These are phyloP conservation scores for Discostella stelligera DNA, from an alignment of 352 stramenopile species.

Conservation along the genomic window DNA sequence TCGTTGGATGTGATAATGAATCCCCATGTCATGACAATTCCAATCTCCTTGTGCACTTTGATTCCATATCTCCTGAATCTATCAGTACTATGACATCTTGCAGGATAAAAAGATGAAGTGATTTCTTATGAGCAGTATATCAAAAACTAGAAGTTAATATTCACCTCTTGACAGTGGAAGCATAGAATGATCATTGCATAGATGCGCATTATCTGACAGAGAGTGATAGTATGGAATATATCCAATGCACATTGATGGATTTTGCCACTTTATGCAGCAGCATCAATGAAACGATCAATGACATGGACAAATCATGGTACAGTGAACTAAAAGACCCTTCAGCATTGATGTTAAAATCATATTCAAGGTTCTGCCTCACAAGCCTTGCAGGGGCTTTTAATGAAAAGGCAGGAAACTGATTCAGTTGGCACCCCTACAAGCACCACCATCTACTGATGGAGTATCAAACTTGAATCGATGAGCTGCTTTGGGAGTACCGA, in stretches of 20 bases:
- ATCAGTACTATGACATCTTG: constrained; percentile 59
- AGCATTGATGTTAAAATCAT: constrained; percentile 74
- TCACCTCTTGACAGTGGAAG: constrained; percentile 46
- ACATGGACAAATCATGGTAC: constrained; percentile 41
- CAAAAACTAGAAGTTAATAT: constrained; percentile 73
- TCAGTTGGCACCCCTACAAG: not conserved
- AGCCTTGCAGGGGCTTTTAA: constrained; percentile 64
- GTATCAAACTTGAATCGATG: constrained; percentile 74
- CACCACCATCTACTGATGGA: constrained; percentile 23
- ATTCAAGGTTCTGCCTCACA: constrained; percentile 61
- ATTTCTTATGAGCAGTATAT: constrained; percentile 50
- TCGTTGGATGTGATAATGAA: not conserved
- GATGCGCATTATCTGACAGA: constrained; percentile 31
- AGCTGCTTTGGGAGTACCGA: constrained; percentile 78
- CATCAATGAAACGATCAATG: too few relatives aligned
- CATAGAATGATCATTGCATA: constrained; percentile 9
- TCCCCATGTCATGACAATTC: constrained; percentile 3
- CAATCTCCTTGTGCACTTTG: constrained; percentile 59
- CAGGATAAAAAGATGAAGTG: not conserved
- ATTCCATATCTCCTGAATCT: constrained; percentile 64
- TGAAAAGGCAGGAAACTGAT: not conserved
- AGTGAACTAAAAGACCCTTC: too few relatives aligned
- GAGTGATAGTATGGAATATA: constrained; percentile 33
- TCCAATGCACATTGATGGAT: constrained; percentile 33
- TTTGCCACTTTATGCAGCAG: not conserved